Conservation (phyloP, 2,329 filamentous ascomycete species). For the Fusarium sp. region DNA sequence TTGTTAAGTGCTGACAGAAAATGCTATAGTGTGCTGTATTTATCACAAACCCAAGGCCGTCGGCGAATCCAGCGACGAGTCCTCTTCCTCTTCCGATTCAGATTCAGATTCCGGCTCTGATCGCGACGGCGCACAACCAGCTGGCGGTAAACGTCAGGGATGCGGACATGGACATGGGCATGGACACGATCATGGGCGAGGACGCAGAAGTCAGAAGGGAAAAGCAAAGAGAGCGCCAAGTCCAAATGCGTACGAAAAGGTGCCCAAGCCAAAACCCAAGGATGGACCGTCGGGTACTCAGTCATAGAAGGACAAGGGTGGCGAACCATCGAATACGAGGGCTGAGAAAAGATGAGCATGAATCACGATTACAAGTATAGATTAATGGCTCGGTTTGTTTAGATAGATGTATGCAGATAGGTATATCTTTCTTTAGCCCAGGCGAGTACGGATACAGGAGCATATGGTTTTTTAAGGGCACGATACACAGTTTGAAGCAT, state of each 20-base stretch:
- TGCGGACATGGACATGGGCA: slow-evolving; percentile 53
- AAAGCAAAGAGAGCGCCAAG: slow-evolving; percentile 64
- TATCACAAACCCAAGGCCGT: slow-evolving; percentile 87
- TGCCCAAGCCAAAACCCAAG: slow-evolving; percentile 60
- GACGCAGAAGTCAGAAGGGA: slow-evolving; percentile 45
- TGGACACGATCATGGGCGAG: slow-evolving; percentile 45
- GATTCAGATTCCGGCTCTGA: slow-evolving; percentile 56
- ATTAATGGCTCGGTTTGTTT: not conserved
- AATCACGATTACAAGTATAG: slow-evolving; percentile 29
- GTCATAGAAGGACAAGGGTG: slow-evolving; percentile 26
- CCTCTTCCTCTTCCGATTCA: slow-evolving; percentile 66
- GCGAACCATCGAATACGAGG: not conserved
- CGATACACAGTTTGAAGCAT: not conserved
- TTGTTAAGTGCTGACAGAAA: slow-evolving; percentile 1
- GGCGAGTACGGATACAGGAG: slow-evolving; percentile 14
- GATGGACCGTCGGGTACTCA: slow-evolving; percentile 38
- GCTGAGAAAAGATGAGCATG: slow-evolving; percentile 1
- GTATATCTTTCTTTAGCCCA: not conserved
- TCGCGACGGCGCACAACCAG: slow-evolving; percentile 40
- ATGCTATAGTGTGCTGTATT: slow-evolving; percentile 88
- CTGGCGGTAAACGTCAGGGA: slow-evolving; percentile 52
- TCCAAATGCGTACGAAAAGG: slow-evolving; percentile 84
- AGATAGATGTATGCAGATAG: not conserved
- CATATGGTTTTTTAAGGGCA: slow-evolving; percentile 2
- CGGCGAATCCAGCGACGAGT: slow-evolving; percentile 82